A percentile compares a stretch with the other conserved stretches of the same genome.
Conservation (phyloP, 2,329 filamentous ascomycete species). For the Aspergillus cejpii region DNA sequence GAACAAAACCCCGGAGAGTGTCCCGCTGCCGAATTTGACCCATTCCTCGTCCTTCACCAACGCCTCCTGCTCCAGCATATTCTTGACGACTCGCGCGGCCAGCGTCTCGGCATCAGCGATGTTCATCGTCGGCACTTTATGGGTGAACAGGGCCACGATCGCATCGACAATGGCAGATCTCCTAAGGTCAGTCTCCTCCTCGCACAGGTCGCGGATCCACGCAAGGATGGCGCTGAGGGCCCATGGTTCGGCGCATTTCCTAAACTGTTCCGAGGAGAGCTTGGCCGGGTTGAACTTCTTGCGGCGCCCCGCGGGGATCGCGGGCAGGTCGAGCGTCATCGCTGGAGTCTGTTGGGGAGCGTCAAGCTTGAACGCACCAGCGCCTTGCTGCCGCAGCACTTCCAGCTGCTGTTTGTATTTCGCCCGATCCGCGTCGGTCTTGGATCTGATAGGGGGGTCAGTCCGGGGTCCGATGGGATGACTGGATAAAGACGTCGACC, state of each 20-base stretch:
- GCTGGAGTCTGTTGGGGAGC: constrained; percentile 38
- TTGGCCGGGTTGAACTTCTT: constrained; percentile 82
- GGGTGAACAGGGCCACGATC: constrained; percentile 78
- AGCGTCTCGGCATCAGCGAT: constrained; percentile 90
- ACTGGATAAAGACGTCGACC: constrained; percentile 75
- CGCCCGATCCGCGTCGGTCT: constrained; percentile 77
- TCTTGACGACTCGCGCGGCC: constrained; percentile 66
- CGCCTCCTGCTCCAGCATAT: constrained; percentile 72
- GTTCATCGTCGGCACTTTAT: constrained; percentile 97
- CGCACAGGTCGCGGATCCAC: constrained; percentile 84
- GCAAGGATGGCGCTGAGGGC: constrained; percentile 77
- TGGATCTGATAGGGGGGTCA: constrained; percentile 77
- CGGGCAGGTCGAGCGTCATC: constrained; percentile 73
- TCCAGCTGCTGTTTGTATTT: constrained; percentile 50
- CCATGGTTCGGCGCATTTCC: constrained; percentile 84
- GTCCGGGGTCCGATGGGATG: constrained; percentile 74
- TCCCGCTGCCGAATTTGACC: constrained; percentile 81
- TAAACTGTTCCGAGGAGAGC: constrained; percentile 71
- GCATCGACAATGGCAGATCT: constrained; percentile 80
- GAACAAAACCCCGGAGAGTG: constrained; percentile 82
- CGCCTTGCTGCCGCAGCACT: constrained; percentile 45
- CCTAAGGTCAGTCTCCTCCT: constrained; percentile 82
- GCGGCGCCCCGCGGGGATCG: constrained; percentile 69
- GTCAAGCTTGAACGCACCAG: constrained; percentile 45
- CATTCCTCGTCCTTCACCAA: constrained; percentile 90